Percentiles rank a stretch among this genome's conserved stretches.
Evolutionary conservation across 495 filamentous ascomycete species (phyloP).

Genomic region (Tuber magnatum): DNA sequence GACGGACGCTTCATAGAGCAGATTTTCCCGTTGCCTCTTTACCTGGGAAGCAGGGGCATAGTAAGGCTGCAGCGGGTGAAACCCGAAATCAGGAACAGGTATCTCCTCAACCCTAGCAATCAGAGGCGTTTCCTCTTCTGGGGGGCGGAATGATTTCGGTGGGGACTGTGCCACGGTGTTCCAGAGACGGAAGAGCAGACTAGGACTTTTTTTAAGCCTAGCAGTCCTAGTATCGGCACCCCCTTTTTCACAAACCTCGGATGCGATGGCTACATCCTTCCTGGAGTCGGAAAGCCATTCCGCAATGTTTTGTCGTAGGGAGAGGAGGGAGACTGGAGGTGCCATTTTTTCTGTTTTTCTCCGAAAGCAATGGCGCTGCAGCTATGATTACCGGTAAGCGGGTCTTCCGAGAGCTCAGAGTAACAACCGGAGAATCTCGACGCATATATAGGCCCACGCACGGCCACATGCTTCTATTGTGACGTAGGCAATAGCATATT

Average conservation of each 20-base stretch:
- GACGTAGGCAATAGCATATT: background rate
- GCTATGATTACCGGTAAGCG: background rate
- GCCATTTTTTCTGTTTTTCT: background rate
- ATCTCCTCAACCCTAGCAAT: background rate
- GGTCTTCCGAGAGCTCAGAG: background rate
- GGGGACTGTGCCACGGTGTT: background rate
- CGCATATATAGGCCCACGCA: background rate
- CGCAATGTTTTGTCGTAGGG: background rate
- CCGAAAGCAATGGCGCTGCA: background rate
- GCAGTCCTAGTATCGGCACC: background rate
- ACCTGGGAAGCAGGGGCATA: background rate
- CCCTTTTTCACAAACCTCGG: background rate
- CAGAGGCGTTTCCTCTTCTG: conserved; percentile 1
- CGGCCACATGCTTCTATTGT: background rate
- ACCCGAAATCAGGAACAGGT: background rate
- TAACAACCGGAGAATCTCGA: background rate
- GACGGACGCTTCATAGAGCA: background rate
- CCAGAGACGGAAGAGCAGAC: conserved; percentile 28
- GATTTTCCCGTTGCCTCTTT: background rate
- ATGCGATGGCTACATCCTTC: background rate
- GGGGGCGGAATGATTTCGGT: background rate
- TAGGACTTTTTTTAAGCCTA: conserved; percentile 19
- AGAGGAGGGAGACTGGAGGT: background rate
- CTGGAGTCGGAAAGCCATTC: background rate
- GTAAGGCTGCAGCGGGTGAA: conserved; percentile 6